Conservation (phyloP, 805 yeast genomes). For the Cephaloascus fragrans region DNA sequence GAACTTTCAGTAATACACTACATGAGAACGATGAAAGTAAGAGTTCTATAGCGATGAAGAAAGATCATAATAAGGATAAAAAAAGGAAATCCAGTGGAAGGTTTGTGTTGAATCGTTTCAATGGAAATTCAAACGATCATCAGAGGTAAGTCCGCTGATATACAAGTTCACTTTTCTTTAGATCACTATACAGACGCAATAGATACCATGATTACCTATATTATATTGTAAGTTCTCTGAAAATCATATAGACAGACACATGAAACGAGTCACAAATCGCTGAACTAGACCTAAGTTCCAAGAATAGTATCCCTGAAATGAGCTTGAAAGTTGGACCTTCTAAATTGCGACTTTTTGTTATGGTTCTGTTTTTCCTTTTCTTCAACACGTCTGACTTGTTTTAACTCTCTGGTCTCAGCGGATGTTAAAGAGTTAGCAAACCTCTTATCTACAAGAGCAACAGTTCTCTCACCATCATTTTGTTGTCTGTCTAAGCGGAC, state of each 20-base stretch:
- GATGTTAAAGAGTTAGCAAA: conserved; percentile 6
- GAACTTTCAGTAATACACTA: not conserved
- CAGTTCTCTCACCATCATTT: conserved; percentile 62
- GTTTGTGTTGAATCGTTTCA: not conserved
- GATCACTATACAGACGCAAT: too few relatives aligned
- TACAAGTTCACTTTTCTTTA: too few relatives aligned
- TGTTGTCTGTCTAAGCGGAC: conserved; percentile 37
- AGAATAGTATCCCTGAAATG: conserved; percentile 65
- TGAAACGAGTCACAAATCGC: too few relatives aligned
- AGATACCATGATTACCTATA: too few relatives aligned
- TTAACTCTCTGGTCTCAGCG: not conserved
- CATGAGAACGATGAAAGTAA: not conserved
- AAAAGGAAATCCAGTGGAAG: not conserved
- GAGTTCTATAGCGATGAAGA: not conserved
- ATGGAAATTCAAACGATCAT: not conserved
- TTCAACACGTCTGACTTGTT: conserved; percentile 5
- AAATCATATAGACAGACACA: too few relatives aligned
- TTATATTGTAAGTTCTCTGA: too few relatives aligned
- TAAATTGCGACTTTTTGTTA: conserved; percentile 9
- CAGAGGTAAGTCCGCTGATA: not conserved
- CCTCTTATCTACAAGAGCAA: conserved; percentile 69
- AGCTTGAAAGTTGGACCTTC: conserved; percentile 13
- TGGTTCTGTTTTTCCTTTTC: conserved; percentile 8
- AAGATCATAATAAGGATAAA: not conserved
- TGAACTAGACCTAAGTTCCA: conserved; percentile 11